These are phyloP conservation scores for Plasmodium sp. DNA, from an alignment of 169 alveolate genomes.

Conservation along the genomic window DNA sequence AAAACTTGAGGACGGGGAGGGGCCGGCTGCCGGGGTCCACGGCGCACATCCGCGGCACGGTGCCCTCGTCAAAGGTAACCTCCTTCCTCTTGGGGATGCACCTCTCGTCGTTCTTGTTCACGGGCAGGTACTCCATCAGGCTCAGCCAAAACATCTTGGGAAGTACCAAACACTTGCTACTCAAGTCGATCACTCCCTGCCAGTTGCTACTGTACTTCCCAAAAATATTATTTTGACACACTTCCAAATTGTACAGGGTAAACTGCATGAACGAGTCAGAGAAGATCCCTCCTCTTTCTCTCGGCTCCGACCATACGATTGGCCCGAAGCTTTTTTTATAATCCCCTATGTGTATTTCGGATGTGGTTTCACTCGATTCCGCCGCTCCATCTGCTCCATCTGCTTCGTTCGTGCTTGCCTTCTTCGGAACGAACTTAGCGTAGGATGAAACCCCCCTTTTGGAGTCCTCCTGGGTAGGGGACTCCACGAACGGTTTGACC, in stretches of 20 bases:
- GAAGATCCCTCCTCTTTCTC: conserved; percentile 84
- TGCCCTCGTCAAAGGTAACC: conserved; percentile 8
- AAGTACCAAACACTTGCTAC: conserved; percentile 79
- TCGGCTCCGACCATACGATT: conserved; percentile 80
- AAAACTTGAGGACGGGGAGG: conserved; percentile 54
- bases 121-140: conserved; percentile 83
- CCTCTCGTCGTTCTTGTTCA: conserved; percentile 71
- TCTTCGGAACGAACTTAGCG: neutral
- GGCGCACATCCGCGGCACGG: conserved; percentile 75
- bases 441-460: neutral
- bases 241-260: conserved; percentile 79
- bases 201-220: conserved; percentile 81
- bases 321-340: conserved; percentile 57
- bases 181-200: conserved; percentile 81
- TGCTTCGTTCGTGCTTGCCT: neutral
- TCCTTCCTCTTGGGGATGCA: conserved; percentile 36
- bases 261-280: conserved; percentile 80
- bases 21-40: conserved; percentile 40
- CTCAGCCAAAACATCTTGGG: conserved; percentile 86
- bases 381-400: neutral
- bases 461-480: neutral
- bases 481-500: neutral
- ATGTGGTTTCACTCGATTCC: neutral
- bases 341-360: conserved; percentile 65
- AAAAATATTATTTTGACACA: conserved; percentile 80